Percentiles rank a stretch among this genome's conserved stretches.
Evolutionary conservation across 2,329 filamentous ascomycete genomes (phyloP).

Genomic region (Sporothrix brunneoviolacea): DNA sequence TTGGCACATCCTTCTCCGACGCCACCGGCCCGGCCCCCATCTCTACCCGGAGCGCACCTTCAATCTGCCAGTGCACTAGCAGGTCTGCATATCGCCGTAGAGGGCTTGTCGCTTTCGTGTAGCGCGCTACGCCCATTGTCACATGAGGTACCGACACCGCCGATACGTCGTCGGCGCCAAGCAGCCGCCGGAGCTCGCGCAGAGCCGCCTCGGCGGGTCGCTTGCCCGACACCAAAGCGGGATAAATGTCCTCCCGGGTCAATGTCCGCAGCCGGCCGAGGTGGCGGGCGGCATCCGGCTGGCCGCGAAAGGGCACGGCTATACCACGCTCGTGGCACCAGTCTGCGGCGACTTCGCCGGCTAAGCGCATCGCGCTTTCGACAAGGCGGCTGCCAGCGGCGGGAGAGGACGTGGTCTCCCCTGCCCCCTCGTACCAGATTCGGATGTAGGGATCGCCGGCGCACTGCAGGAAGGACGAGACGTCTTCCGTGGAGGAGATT

Average conservation of each 20-base stretch:
- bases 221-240: constrained; percentile 30
- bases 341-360: constrained; percentile 52
- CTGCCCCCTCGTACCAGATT: constrained; percentile 27
- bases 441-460: constrained; percentile 46
- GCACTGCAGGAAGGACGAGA: constrained; percentile 24
- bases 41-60: constrained; percentile 48
- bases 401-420: not conserved
- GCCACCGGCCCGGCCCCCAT: constrained; percentile 20
- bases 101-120: constrained; percentile 58
- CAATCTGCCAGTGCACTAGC: constrained; percentile 60
- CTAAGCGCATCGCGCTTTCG: constrained; percentile 51
- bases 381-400: constrained; percentile 33
- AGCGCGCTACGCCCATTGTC: constrained; percentile 52
- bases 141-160: constrained; percentile 49
- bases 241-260: constrained; percentile 32
- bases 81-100: constrained; percentile 59
- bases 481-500: too few relatives aligned
- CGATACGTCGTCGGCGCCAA: constrained; percentile 47
- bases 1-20: too few relatives aligned
- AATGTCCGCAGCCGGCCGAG: constrained; percentile 31
- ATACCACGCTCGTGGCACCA: constrained; percentile 55
- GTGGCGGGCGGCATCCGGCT: constrained; percentile 36
- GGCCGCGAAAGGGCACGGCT: constrained; percentile 52
- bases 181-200: constrained; percentile 29
- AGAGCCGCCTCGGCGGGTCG: constrained; percentile 26